Conservation (phyloP, 257 asterid genomes). For the Solanum pennellii region DNA sequence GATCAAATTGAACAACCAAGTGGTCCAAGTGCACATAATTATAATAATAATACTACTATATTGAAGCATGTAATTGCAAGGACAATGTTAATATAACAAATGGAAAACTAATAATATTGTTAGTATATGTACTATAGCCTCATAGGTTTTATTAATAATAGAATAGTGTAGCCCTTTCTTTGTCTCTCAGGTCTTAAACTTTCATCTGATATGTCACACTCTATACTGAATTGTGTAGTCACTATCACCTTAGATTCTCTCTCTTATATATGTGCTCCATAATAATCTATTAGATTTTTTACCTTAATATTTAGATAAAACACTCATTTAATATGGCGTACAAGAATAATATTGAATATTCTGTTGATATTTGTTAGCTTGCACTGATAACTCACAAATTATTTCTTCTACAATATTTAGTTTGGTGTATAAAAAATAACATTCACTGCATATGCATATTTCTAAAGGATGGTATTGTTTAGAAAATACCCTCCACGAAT, state of each 20-base stretch:
- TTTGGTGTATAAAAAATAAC: not conserved
- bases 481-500: not conserved
- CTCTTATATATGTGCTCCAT: not conserved
- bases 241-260: constrained; percentile 21
- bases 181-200: constrained; percentile 1
- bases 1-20: not conserved
- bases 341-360: no score
- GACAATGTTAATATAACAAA: not conserved
- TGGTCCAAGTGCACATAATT: not conserved
- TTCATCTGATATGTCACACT: constrained; percentile 15
- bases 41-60: not conserved
- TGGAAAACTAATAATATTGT: not conserved
- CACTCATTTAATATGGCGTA: no score
- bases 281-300: not conserved
- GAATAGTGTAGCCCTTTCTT: not conserved
- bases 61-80: not conserved
- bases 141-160: not conserved
- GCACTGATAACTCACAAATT: no score
- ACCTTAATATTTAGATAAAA: not conserved
- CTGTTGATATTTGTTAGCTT: not conserved
- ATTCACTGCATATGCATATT: no score
- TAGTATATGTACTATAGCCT: not conserved
- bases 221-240: constrained; percentile 19
- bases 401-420: no score
- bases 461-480: no score